A percentile compares a stretch with the other conserved stretches of the same genome.
Conservation (phyloP, 106 monocot species). For the Vanilla planifolia region DNA sequence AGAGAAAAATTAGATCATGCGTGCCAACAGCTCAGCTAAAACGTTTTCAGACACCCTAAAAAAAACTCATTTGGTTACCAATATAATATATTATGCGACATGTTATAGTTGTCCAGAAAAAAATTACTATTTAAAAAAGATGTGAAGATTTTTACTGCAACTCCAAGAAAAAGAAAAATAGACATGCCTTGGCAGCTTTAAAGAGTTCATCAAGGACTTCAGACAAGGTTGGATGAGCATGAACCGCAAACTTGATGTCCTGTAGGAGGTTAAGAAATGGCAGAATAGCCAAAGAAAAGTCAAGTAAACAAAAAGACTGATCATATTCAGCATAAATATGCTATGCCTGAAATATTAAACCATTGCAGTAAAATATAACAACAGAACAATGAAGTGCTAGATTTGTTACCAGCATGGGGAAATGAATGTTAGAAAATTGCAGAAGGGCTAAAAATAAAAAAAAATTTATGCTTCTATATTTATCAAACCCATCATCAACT, state of each 20-base stretch:
- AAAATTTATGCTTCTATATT: no score
- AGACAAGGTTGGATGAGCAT: conserved; percentile 89
- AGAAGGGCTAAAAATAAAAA: background rate
- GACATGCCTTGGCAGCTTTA: conserved; percentile 73
- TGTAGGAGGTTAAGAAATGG: conserved; percentile 14
- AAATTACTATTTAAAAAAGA: background rate
- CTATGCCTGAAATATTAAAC: background rate
- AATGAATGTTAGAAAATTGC: background rate
- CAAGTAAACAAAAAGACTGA: background rate
- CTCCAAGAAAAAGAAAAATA: background rate
- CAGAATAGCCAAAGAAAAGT: background rate
- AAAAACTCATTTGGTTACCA: no score
- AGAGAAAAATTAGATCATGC: background rate
- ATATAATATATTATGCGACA: no score
- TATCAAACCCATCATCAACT: no score
- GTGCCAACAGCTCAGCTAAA: background rate
- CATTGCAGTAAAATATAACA: background rate
- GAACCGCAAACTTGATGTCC: conserved; percentile 86
- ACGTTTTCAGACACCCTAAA: background rate
- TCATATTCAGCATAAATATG: no score
- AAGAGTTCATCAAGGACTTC: conserved; percentile 89
- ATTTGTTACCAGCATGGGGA: background rate
- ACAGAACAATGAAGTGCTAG: background rate
- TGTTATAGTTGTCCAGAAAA: no score
- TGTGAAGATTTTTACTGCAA: background rate